These are phyloP conservation scores for Pilatotrama ljubarskyi DNA, from an alignment of 768 basidiomycete species.

Conservation along the genomic window DNA sequence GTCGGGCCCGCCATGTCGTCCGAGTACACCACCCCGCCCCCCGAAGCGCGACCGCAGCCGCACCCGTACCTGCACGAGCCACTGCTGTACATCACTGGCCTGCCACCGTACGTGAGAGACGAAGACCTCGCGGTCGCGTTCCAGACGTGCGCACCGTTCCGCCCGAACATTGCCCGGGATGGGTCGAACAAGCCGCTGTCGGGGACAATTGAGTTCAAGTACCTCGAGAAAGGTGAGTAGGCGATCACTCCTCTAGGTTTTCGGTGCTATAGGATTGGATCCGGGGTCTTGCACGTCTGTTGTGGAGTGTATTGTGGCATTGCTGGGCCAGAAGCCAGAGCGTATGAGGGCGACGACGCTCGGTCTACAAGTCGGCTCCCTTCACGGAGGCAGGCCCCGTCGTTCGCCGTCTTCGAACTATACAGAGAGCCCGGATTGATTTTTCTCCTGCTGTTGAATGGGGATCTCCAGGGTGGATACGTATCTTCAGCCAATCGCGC, in stretches of 20 bases:
- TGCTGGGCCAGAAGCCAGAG: no score
- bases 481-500: neutral
- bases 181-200: slow-evolving; percentile 49
- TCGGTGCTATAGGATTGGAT: neutral
- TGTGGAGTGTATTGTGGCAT: neutral
- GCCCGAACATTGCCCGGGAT: slow-evolving; percentile 74
- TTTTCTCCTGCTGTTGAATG: no score
- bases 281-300: neutral
- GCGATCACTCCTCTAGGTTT: neutral
- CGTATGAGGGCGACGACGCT: no score
- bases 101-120: slow-evolving; percentile 73
- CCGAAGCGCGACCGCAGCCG: slow-evolving; percentile 37
- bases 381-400: neutral
- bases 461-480: no score
- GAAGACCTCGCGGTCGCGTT: slow-evolving; percentile 76
- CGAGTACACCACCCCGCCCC: slow-evolving; percentile 26
- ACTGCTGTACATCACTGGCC: slow-evolving; percentile 74
- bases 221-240: slow-evolving; percentile 70
- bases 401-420: no score
- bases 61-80: slow-evolving; percentile 89
- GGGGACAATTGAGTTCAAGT: slow-evolving; percentile 85
- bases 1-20: slow-evolving; percentile 28
- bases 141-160: slow-evolving; percentile 75
- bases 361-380: neutral
- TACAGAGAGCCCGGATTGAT: no score